Conservation (phyloP, 768 basidiomycete species). For the Cantharellus anzutake region DNA sequence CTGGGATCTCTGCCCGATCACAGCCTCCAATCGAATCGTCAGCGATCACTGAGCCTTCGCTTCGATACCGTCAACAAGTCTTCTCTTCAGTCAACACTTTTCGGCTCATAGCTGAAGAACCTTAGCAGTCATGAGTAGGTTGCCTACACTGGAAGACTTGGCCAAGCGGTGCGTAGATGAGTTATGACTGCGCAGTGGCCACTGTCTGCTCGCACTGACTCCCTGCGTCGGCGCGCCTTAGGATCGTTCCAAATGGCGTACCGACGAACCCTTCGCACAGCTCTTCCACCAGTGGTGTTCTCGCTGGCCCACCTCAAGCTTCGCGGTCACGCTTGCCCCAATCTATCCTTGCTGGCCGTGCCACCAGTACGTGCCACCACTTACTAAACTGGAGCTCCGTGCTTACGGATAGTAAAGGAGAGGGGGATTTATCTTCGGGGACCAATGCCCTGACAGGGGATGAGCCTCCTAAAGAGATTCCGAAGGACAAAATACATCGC, state of each 20-base stretch:
- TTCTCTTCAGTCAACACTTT: too few species aligned
- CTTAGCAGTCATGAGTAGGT: neutral
- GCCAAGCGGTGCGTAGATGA: neutral
- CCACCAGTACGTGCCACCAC: neutral
- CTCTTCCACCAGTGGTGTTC: neutral
- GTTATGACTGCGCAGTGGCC: neutral
- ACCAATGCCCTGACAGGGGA: neutral
- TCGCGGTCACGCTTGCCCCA: neutral
- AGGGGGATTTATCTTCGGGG: neutral
- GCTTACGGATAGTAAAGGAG: neutral
- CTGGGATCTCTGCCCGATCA: too few species aligned
- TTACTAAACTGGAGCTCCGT: neutral
- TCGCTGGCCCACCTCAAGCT: neutral
- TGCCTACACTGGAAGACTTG: neutral
- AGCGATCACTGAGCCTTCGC: too few species aligned
- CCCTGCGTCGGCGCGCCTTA: neutral
- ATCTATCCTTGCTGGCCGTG: neutral
- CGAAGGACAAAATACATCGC: conserved; percentile 24
- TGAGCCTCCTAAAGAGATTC: neutral
- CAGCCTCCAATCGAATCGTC: too few species aligned
- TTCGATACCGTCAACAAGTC: too few species aligned
- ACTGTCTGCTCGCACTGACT: neutral
- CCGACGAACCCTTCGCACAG: neutral
- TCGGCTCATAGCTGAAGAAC: too few species aligned
- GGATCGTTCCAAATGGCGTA: neutral